Evolutionary conservation across 148 eudicot genomes (phyloP), one percentile per base, ranked within the genome.

Genomic region (Fagopyrum esculentum): DNA sequence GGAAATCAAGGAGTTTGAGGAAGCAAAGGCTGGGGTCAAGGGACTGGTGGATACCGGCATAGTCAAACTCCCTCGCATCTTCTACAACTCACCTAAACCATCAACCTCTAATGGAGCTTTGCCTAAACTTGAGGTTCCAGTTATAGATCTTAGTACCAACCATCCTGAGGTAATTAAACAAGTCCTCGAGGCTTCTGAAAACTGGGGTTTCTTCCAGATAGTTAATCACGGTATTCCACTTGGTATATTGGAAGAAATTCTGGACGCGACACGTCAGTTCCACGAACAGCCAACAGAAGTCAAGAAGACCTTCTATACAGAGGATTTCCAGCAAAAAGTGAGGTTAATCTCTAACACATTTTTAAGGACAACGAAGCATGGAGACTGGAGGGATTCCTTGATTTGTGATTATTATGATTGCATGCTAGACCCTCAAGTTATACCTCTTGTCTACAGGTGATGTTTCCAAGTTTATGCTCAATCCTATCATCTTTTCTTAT

Each of bases 21-120:
- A 77, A 61, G 84, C 93, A 13, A 87, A 83, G 74, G 87, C 86
- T 40, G 90, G 93, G n/a, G 93, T 89, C 11, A 89, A 89, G 74
- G 93, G 90, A 68, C 85, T 89, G 17, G 5, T 83, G 30, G 93
- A 89, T 71, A 64, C 87, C 0, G 90, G 93, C 6, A 73, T 81
- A 35, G 43, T 78, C 13, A 84, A 78, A 50, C 77, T 89, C 52
- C 93, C 93, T 19, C 78, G 82, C 16, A 78, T 89, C 56, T 89
- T 89, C 76, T 71, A 85, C 71, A 87, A 87, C 59, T 82, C 85
- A 5, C 80, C 77, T 0, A 81, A 89, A 16, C 50, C 10, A 19
- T 15, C 30, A 45, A 1, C 54, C 5, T 75, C 22, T 1, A 51
- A 10, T 0, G 66, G 44, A 57, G 50, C 15, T 4, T 22, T 48